Percentiles rank a stretch among this genome's conserved stretches.
These are phyloP conservation scores for Lecanicillium sp. DNA, from an alignment of 2,329 filamentous ascomycete genomes.

Conservation along the genomic window DNA sequence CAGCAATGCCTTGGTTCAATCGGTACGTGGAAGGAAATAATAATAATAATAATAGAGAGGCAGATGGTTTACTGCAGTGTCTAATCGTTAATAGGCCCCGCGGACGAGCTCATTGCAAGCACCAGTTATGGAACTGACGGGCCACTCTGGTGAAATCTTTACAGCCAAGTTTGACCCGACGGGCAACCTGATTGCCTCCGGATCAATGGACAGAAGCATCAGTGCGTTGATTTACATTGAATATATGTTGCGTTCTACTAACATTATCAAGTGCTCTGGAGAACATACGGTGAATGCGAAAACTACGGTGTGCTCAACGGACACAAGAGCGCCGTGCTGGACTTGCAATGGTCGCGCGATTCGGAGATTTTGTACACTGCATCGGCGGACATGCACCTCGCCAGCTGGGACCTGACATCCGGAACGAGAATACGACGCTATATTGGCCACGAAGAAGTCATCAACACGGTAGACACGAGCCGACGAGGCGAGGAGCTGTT, in stretches of 20 bases:
- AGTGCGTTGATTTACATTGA: too few species aligned
- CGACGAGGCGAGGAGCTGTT: constrained; percentile 84
- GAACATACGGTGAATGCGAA: constrained; percentile 83
- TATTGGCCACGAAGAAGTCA: constrained; percentile 87
- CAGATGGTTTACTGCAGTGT: not conserved
- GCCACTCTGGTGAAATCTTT: constrained; percentile 80
- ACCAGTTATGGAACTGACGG: constrained; percentile 88
- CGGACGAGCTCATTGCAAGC: constrained; percentile 79
- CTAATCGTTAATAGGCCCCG: constrained; percentile 47
- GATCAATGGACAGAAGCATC: constrained; percentile 89
- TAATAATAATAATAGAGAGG: too few species aligned
- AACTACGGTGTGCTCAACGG: constrained; percentile 87
- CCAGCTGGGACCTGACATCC: constrained; percentile 90
- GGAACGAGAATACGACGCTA: constrained; percentile 89
- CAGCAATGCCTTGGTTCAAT: constrained; percentile 40
- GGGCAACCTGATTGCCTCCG: constrained; percentile 83
- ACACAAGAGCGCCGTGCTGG: constrained; percentile 83
- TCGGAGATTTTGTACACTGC: constrained; percentile 85
- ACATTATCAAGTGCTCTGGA: constrained; percentile 90
- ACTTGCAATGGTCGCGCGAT: constrained; percentile 95
- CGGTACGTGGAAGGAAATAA: constrained; percentile 28
- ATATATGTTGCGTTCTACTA: too few species aligned
- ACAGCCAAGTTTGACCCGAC: constrained; percentile 82
- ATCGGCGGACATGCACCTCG: constrained; percentile 86
- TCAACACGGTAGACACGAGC: constrained; percentile 85